A percentile compares a stretch with the other conserved stretches of the same genome.
phyloP scores from a whole-genome alignment of 73 alveolate genomes.

The Durusdinium trenchii region DNA sequence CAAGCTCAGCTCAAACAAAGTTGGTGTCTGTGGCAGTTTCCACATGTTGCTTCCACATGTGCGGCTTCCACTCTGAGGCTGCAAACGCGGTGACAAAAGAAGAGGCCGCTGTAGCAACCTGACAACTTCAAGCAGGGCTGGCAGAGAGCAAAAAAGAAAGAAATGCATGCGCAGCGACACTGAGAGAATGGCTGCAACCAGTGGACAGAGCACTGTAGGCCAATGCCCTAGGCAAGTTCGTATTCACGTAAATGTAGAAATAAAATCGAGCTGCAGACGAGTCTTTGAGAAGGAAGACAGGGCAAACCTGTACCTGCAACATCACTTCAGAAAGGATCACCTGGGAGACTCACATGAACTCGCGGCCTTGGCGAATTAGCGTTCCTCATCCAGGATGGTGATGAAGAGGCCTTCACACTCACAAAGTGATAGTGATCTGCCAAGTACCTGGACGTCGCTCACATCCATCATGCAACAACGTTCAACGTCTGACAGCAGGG shows the following conservation, averaged over 20 bases:
- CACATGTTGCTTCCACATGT: background rate
- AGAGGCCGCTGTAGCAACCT: slow-evolving; percentile 87
- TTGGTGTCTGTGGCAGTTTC: too few species aligned
- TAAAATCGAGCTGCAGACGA: background rate
- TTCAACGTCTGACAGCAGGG: too few species aligned
- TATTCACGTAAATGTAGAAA: background rate
- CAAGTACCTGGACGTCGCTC: slow-evolving; percentile 61
- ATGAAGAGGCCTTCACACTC: background rate
- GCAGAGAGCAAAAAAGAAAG: too few species aligned
- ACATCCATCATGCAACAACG: too few species aligned
- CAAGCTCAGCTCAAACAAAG: background rate
- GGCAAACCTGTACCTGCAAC: slow-evolving; percentile 29
- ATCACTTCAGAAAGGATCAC: background rate
- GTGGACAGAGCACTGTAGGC: slow-evolving; percentile 80
- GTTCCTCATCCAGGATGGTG: background rate
- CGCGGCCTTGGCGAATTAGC: too few species aligned
- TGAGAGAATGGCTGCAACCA: slow-evolving; percentile 49
- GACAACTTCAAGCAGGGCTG: too few species aligned
- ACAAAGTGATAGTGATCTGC: slow-evolving; percentile 69
- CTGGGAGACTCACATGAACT: too few species aligned
- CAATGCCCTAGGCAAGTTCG: slow-evolving; percentile 51
- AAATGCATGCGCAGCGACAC: background rate
- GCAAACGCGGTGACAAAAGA: slow-evolving; percentile 36
- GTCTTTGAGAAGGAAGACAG: background rate
- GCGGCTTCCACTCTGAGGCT: background rate